Percentiles rank a stretch among this genome's conserved stretches.
Conservation (phyloP, 1,284 basidiomycete species). For the Sparassis latifolia region DNA sequence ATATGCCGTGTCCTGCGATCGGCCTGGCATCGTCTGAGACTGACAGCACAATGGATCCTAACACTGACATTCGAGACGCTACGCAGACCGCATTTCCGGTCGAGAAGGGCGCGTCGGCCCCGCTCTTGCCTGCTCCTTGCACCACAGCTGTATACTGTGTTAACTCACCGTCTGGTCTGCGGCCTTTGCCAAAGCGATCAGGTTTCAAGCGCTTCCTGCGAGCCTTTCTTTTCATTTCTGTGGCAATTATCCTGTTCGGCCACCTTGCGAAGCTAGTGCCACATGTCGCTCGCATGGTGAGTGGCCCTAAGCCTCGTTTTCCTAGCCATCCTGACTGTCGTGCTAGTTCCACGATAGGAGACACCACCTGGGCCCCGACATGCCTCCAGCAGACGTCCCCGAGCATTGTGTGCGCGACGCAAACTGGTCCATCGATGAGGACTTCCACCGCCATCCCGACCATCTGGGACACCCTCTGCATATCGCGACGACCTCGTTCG, state of each 20-base stretch:
- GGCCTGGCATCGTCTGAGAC: too few species aligned
- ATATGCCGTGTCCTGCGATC: too few species aligned
- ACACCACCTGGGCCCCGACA: neutral
- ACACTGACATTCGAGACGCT: too few species aligned
- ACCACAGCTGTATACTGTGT: too few species aligned
- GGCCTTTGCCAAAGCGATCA: neutral
- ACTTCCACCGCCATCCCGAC: neutral
- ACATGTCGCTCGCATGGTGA: neutral
- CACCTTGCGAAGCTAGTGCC: neutral
- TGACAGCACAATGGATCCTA: too few species aligned
- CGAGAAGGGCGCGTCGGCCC: too few species aligned
- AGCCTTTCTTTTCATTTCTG: neutral
- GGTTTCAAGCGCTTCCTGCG: neutral
- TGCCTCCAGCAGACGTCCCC: neutral
- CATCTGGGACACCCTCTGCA: conserved; percentile 5
- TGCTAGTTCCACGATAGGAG: neutral
- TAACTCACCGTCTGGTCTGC: neutral
- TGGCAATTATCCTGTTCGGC: neutral
- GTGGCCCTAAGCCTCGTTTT: neutral
- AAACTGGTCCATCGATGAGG: neutral
- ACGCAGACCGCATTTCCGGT: too few species aligned
- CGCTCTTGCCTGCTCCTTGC: too few species aligned
- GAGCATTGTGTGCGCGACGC: neutral
- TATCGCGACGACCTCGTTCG: conserved; percentile 13
- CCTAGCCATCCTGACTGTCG: neutral